phyloP scores from a whole-genome alignment of 164 flowering plant genomes.

The Annona squamosa region DNA sequence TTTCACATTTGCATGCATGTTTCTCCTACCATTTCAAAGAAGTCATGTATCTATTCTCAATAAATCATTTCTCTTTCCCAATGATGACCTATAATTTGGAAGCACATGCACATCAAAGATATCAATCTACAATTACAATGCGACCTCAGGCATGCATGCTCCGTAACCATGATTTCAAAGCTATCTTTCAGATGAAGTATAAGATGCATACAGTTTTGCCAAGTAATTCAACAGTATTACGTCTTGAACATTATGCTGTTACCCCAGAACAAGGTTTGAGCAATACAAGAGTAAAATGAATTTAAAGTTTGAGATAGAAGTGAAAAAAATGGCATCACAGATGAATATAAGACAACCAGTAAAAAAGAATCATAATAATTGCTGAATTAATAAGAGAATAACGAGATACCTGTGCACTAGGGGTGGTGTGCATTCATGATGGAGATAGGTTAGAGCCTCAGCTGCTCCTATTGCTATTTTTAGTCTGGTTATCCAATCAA shows the following conservation, averaged over 20 bases:
- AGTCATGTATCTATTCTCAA: no score
- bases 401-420: conserved; percentile 78
- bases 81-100: background rate
- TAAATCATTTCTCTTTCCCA: background rate
- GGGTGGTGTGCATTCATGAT: conserved; percentile 85
- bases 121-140: background rate
- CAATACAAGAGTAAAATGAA: no score
- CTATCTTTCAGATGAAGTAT: background rate
- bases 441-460: conserved; percentile 75
- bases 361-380: background rate
- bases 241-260: no score
- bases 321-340: background rate
- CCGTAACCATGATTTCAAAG: background rate
- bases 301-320: no score
- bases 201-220: no score
- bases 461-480: conserved; percentile 94
- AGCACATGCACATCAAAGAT: background rate
- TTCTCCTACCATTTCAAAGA: no score
- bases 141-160: background rate
- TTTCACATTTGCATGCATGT: no score
- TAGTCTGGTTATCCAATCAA: conserved; percentile 96
- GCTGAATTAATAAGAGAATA: background rate
- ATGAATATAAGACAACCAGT: background rate
- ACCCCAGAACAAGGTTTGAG: no score
- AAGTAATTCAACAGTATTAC: no score